Evolutionary conservation across 495 filamentous ascomycete genomes (phyloP).

Genomic region (Rostrohypoxylon terebratum): DNA sequence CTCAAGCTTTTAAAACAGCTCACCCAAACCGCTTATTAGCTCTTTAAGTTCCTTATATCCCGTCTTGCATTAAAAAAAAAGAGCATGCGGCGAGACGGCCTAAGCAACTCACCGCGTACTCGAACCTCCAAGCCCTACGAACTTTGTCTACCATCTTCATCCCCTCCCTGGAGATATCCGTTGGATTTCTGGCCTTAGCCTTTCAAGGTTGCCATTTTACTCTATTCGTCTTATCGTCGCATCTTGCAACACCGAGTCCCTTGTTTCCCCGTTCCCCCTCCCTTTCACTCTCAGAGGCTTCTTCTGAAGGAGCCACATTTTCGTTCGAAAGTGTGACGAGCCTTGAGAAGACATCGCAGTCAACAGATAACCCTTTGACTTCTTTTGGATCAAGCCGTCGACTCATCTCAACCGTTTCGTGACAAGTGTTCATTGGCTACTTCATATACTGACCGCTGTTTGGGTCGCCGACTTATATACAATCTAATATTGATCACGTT

Average conservation of each 20-base stretch:
- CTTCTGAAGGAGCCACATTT: conserved; percentile 43
- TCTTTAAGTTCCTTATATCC: not conserved
- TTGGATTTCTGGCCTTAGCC: not conserved
- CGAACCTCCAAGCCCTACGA: not conserved
- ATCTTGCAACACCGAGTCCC: conserved; percentile 5
- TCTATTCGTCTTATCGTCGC: not conserved
- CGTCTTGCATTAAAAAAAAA: not conserved
- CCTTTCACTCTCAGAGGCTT: conserved; percentile 7
- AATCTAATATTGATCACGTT: conserved; percentile 21
- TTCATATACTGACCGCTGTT: not conserved
- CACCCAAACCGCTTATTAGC: not conserved
- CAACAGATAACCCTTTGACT: not conserved
- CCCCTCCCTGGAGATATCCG: conserved; percentile 6
- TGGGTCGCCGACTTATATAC: conserved; percentile 3
- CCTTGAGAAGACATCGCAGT: conserved; percentile 35
- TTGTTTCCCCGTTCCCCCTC: not conserved
- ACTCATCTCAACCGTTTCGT: conserved; percentile 14
- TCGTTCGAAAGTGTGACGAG: conserved; percentile 42
- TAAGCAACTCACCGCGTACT: conserved; percentile 15
- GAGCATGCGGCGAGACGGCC: conserved; percentile 16
- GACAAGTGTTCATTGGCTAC: conserved; percentile 37
- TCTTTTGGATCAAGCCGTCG: not conserved
- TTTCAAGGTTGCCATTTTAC: not conserved
- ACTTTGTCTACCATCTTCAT: conserved; percentile 8
- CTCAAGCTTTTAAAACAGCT: not conserved